Percentiles rank a stretch among this genome's conserved stretches.
Conservation (phyloP, 805 yeast genomes). For the Saccharomyces kudriavzevii region DNA sequence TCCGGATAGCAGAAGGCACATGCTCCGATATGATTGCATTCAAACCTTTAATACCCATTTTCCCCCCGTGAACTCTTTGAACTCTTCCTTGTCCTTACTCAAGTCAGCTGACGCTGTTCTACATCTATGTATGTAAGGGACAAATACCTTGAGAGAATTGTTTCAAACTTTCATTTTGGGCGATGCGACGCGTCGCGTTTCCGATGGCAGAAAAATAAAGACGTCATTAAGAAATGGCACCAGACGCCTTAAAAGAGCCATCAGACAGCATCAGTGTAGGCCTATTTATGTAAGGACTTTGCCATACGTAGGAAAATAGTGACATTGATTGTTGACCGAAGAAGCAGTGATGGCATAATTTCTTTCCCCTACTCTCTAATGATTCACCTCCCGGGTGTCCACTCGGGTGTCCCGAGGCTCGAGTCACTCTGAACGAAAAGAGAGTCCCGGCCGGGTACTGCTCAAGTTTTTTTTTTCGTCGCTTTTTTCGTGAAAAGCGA, state of each 20-base stretch:
- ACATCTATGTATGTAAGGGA: neutral
- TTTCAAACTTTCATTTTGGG: neutral
- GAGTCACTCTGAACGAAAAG: neutral
- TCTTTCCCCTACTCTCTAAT: too few species aligned
- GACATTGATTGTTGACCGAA: too few species aligned
- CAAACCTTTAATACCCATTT: constrained; percentile 64
- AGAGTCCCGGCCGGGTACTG: neutral
- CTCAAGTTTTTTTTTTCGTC: neutral
- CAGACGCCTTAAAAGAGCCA: neutral
- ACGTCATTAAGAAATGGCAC: neutral
- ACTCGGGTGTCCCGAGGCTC: neutral
- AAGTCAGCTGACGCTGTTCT: neutral
- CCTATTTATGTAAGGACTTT: too few species aligned
- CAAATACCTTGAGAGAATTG: neutral
- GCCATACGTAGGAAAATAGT: too few species aligned
- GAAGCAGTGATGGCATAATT: too few species aligned
- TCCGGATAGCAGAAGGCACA: constrained; percentile 74
- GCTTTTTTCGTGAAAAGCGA: neutral
- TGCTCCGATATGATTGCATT: constrained; percentile 82
- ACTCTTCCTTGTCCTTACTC: neutral
- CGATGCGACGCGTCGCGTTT: neutral
- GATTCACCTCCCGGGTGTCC: neutral
- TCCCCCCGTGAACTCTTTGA: neutral
- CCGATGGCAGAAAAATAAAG: neutral
- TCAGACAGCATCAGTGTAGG: neutral